Percentiles rank a stretch among this genome's conserved stretches.
phyloP scores from a whole-genome alignment of 805 yeast genomes.

The Grigorovia humatica region DNA sequence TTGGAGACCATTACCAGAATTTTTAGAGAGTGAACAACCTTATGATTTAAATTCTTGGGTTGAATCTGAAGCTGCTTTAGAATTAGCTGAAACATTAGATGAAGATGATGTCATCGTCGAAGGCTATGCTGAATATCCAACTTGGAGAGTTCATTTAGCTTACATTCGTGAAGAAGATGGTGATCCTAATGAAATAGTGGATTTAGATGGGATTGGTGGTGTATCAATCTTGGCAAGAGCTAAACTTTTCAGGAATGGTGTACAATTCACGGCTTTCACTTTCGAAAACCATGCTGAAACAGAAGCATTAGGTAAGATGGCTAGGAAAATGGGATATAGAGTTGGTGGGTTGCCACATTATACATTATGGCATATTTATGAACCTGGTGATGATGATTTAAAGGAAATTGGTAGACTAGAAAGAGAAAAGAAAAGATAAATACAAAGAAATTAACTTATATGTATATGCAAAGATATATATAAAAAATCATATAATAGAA shows the following conservation, averaged over 20 bases:
- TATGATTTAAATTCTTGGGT: constrained; percentile 96
- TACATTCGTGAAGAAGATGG: constrained; percentile 57
- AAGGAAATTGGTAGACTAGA: constrained; percentile 59
- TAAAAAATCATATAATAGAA: too few relatives aligned
- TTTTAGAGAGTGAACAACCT: constrained; percentile 74
- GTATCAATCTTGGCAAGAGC: constrained; percentile 74
- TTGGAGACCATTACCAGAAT: constrained; percentile 94
- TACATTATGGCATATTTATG: constrained; percentile 84
- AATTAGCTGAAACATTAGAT: constrained; percentile 49
- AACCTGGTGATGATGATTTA: constrained; percentile 79
- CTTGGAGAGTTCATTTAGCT: constrained; percentile 76
- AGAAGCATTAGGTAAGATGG: constrained; percentile 79
- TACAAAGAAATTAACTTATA: background rate
- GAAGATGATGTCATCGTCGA: constrained; percentile 85
- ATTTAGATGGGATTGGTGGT: constrained; percentile 80
- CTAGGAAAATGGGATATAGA: constrained; percentile 62
- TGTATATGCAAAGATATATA: background rate
- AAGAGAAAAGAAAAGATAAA: constrained; percentile 46
- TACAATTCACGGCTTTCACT: constrained; percentile 78
- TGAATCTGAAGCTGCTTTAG: constrained; percentile 69
- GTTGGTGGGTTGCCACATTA: constrained; percentile 89
- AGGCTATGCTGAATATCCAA: constrained; percentile 79
- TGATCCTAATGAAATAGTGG: constrained; percentile 50
- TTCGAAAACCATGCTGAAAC: constrained; percentile 82
- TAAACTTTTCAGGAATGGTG: constrained; percentile 62